Evolutionary conservation across 805 yeast species (phyloP), one percentile per base, ranked within the genome.

Genomic region (Danielia reshetovae): DNA sequence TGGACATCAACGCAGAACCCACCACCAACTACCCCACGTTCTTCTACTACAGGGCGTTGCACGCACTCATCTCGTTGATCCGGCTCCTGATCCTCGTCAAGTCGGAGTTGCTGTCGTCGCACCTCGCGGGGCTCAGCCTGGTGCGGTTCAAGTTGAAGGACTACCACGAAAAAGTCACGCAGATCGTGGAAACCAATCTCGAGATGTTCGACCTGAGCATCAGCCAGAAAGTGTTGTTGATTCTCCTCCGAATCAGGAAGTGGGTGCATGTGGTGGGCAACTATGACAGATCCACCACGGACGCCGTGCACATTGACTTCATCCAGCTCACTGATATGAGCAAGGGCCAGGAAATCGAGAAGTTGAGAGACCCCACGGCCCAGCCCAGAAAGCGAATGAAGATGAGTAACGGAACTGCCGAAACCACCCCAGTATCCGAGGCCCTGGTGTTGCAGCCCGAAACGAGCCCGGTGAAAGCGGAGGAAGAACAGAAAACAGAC

Each of bases 31-130:
- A 64, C 38, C 79, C 79, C 2, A 73, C 79, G 0, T 70, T 72
- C 42, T 67, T 74, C 43, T 70, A 70, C 48, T 75, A 74, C 43
- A 52, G 79, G 29, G 77, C 79, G 3, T 59, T 74, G 67, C 72
- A 73, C 47, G 72, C 78, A 0, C 49, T 75, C 15, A 71, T 73
- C 17, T 62, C 74, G 3, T 48, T 75, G 39, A 63, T 74, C 13
- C 57, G 77, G 34, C 63, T 74, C 1, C 55, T 73, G 40, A 46
- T 75, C 14, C 54, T 73, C 30, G 68, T 72, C 14, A 65, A 66
- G 35, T 62, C 75, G 0, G 43, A 43, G 7, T 27, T 36, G 8
- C 34, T 41, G 30, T 19, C 27, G 18, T 7, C 17, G 10, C 27
- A 30, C 13, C 31, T 40, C 7, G 17, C 28, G 5, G 29, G 26